A percentile compares a stretch with the other conserved stretches of the same genome.
Conservation (phyloP, 139 green algal genomes). For the Zygnema circumcarinatum region DNA sequence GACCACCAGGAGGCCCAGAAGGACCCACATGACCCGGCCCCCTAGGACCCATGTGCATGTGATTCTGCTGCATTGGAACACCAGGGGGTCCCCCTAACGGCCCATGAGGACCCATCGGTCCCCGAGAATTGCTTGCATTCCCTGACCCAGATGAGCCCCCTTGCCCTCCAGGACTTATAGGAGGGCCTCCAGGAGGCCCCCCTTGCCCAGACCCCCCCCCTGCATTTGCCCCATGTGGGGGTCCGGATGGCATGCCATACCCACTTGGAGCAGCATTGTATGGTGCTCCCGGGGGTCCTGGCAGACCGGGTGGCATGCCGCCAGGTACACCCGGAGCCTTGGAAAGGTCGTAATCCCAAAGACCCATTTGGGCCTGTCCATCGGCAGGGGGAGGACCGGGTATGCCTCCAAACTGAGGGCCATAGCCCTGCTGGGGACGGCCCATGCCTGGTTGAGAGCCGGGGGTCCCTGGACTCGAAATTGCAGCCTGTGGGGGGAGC, state of each 20-base stretch:
- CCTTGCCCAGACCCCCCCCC: background rate
- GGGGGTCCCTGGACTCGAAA: background rate
- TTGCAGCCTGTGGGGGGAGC: background rate
- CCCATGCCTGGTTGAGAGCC: background rate
- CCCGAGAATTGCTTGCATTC: background rate
- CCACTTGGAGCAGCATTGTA: background rate
- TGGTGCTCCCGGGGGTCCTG: background rate
- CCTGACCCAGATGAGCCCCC: background rate
- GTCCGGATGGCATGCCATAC: slow-evolving; percentile 16
- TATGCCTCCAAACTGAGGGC: background rate
- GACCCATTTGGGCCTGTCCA: background rate
- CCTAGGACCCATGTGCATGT: slow-evolving; percentile 13
- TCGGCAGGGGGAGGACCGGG: background rate
- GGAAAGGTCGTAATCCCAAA: background rate
- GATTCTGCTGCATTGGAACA: background rate
- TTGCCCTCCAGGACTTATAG: background rate
- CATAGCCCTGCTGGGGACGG: background rate
- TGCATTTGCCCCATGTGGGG: background rate
- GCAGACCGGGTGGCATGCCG: slow-evolving; percentile 10
- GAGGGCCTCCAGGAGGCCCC: slow-evolving; percentile 7
- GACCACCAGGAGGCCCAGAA: background rate
- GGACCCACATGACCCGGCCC: background rate
- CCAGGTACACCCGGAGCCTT: background rate
- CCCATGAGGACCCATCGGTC: background rate
- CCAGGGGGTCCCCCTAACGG: background rate